These are phyloP conservation scores for Aspergillus coremiiformis DNA, from an alignment of 495 filamentous ascomycete species.

Conservation along the genomic window DNA sequence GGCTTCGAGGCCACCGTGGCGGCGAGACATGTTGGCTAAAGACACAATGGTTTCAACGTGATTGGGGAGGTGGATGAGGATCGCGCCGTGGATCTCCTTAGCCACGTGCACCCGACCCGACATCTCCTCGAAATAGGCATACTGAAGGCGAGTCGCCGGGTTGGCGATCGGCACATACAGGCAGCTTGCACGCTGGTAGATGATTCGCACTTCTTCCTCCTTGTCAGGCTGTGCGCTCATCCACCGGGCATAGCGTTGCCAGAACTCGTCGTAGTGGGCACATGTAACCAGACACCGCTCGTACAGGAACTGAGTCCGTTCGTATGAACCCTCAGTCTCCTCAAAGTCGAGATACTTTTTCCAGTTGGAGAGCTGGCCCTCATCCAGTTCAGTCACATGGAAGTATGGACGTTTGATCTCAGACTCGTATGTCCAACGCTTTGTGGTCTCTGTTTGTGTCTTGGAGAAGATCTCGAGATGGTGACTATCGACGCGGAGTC, in stretches of 20 bases:
- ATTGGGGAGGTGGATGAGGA: constrained; percentile 62
- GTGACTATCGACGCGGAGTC: constrained; percentile 67
- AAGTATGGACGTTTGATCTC: constrained; percentile 97
- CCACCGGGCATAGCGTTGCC: constrained; percentile 96
- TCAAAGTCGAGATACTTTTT: constrained; percentile 96
- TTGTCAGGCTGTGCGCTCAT: constrained; percentile 78
- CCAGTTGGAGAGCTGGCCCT: constrained; percentile 85
- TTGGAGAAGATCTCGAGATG: constrained; percentile 75
- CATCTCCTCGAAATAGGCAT: constrained; percentile 90
- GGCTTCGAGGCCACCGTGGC: constrained; percentile 76
- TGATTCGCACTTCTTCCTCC: constrained; percentile 84
- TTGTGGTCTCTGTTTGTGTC: constrained; percentile 83
- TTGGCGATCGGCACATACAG: constrained; percentile 78
- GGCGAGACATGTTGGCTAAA: constrained; percentile 80
- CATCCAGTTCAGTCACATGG: constrained; percentile 88
- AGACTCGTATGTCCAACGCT: constrained; percentile 91
- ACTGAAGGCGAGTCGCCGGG: constrained; percentile 77
- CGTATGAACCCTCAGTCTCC: constrained; percentile 73
- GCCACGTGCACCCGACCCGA: constrained; percentile 68
- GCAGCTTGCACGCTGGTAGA: constrained; percentile 81
- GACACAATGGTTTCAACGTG: constrained; percentile 83
- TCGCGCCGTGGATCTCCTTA: constrained; percentile 72
- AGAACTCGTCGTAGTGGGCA: constrained; percentile 95
- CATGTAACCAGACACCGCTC: constrained; percentile 89
- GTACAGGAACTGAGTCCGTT: constrained; percentile 74